A percentile compares a stretch with the other conserved stretches of the same genome.
phyloP scores from a whole-genome alignment of 75 land plant genomes.

The Selaginella tamariscina region DNA sequence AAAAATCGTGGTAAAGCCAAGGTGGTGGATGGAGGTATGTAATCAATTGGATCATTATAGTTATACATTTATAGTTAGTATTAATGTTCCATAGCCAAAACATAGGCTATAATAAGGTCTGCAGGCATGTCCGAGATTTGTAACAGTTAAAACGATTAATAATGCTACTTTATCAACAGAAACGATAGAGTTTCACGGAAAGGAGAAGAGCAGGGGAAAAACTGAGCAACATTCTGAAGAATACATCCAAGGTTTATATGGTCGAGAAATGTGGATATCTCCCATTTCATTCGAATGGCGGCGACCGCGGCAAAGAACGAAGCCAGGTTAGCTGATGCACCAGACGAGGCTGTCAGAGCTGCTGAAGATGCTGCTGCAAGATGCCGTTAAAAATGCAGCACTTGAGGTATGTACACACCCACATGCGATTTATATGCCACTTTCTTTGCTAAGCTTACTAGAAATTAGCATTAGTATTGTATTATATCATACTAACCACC shows the following conservation, averaged over 20 bases:
- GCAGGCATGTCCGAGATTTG: too few species aligned
- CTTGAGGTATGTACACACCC: constrained; percentile 41
- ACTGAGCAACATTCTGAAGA: constrained; percentile 21
- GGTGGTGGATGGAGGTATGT: constrained; percentile 33
- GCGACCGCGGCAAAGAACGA: constrained; percentile 80
- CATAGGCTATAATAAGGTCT: too few species aligned
- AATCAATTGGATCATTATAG: too few species aligned
- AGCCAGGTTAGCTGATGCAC: constrained; percentile 75
- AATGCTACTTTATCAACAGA: too few species aligned
- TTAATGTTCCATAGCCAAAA: too few species aligned
- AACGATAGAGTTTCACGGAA: too few species aligned
- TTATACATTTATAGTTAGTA: too few species aligned
- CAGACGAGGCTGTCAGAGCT: constrained; percentile 74
- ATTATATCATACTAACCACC: too few species aligned
- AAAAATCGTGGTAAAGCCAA: constrained; percentile 53
- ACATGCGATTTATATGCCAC: not conserved
- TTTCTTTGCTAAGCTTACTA: not conserved
- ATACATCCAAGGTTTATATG: constrained; percentile 25
- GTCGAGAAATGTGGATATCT: constrained; percentile 60
- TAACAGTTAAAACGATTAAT: too few species aligned
- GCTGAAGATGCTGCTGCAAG: constrained; percentile 98
- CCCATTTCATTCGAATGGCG: constrained; percentile 59
- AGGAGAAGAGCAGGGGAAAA: too few species aligned
- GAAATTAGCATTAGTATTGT: too few species aligned
- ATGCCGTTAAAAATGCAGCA: constrained; percentile 82